Base-by-base conservation (phyloP, 2,329 filamentous ascomycete genomes). In the Tolypocladium paradoxum region DNA sequence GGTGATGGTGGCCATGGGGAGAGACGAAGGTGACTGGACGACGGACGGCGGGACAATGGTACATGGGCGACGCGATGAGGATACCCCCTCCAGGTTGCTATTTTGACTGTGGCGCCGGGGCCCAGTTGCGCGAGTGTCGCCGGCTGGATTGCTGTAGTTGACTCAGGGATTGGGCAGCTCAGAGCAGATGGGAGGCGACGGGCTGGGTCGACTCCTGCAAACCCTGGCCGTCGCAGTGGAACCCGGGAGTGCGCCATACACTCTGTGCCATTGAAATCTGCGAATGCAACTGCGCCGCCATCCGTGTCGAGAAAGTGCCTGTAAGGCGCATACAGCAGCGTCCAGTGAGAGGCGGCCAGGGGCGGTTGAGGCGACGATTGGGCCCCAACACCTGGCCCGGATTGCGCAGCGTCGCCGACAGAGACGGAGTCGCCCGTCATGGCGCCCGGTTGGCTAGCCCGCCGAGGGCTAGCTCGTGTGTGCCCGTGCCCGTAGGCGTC, bases 271-370 rank as follows among this genome's bases (percentile, higher is more conserved):
- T 33, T 40, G 49, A 22, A 35, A 50, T 61, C 53, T 56, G 58
- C 58, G 56, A 58, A 36, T 43, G 47, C 47, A 49, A 66, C 69
- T 73, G 72, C 73, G 71, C 72, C 71, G 70, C 73, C 64, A 69
- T 72, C 67, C 68, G 47, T 61, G 68, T 65, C 69, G 68, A 61
- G 57, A 61, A 59, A 52, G 56, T 56, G 57, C 60, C 60, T 58
- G 58, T 53, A 48, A 57, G 58, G 59, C 68, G 66, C 64, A 68
- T 66, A 57, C 54, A 54, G 54, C 58, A 54, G 60, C 51, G 56
- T 63, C 66, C 65, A 68, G 66, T 70, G 60, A 58, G 59, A 65
- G 60, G 50, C 52, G 54, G 53, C 48, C 55, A 34, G 50, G 50
- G 52, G 53, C 51, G 50, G 53, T 61, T 57, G 58, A 61, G 54